A percentile compares a stretch with the other conserved stretches of the same genome.
phyloP scores from a whole-genome alignment of 78 protist species.

The Anaeramoeba ignava region DNA sequence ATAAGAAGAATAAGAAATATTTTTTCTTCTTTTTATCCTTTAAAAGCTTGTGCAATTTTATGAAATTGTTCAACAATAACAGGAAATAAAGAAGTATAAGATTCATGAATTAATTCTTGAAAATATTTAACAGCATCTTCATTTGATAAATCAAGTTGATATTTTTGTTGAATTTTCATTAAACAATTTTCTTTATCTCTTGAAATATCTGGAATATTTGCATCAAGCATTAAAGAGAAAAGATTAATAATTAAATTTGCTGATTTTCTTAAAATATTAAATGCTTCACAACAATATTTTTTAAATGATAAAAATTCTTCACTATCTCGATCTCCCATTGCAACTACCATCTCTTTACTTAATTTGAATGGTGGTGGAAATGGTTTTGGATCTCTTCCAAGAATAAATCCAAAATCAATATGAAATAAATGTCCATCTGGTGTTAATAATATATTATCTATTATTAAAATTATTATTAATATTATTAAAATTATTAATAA shows the following conservation, averaged over 20 bases:
- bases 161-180: constrained; percentile 42
- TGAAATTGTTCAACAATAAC: constrained; percentile 69
- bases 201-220: constrained; percentile 61
- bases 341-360: background rate
- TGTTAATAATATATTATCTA: background rate
- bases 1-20: background rate
- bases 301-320: background rate
- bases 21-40: background rate
- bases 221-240: constrained; percentile 75
- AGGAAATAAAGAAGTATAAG: constrained; percentile 73
- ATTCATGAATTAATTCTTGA: constrained; percentile 58
- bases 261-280: constrained; percentile 69
- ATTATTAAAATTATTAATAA: too few species aligned
- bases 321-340: background rate
- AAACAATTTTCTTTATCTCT: constrained; percentile 35
- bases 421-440: background rate
- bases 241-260: constrained; percentile 73
- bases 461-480: too few species aligned
- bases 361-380: background rate
- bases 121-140: constrained; percentile 71
- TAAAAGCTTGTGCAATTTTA: constrained; percentile 9
- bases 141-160: constrained; percentile 71
- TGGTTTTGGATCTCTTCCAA: background rate
- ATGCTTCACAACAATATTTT: constrained; percentile 32
- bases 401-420: background rate